Conservation (phyloP, 148 eudicot species). For the Diospyros lotus region DNA sequence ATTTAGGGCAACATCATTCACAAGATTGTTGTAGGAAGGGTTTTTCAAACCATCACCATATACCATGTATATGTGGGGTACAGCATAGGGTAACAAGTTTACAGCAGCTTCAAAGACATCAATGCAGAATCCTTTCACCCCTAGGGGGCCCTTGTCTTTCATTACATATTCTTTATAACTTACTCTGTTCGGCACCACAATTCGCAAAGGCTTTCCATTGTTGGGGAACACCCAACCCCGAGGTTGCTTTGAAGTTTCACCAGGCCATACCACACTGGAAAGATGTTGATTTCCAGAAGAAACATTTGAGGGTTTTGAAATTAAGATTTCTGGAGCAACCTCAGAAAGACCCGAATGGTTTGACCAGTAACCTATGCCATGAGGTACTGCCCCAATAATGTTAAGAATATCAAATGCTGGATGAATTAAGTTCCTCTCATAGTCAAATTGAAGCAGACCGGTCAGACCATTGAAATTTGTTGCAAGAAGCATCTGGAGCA, state of each 20-base stretch:
- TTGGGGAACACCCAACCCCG: constrained; percentile 94
- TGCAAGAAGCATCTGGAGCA: constrained; percentile 40
- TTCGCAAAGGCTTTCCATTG: constrained; percentile 69
- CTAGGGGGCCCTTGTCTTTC: constrained; percentile 50
- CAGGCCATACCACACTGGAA: constrained; percentile 77
- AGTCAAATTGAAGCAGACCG: constrained; percentile 55
- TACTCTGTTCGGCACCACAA: constrained; percentile 76
- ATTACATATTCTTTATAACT: constrained; percentile 52
- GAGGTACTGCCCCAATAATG: constrained; percentile 64
- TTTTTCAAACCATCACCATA: constrained; percentile 71
- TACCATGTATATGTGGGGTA: constrained; percentile 55
- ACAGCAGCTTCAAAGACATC: constrained; percentile 94
- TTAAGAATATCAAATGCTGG: constrained; percentile 68
- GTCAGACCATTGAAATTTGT: constrained; percentile 55
- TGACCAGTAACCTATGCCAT: constrained; percentile 77
- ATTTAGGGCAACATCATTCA: constrained; percentile 48
- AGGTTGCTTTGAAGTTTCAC: constrained; percentile 55
- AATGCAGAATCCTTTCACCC: constrained; percentile 78
- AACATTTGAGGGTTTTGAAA: constrained; percentile 39
- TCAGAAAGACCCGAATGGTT: constrained; percentile 70
- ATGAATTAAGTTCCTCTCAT: constrained; percentile 50
- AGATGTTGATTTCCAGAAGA: constrained; percentile 46
- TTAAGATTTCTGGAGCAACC: constrained; percentile 57
- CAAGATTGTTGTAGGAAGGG: constrained; percentile 52
- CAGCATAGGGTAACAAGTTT: constrained; percentile 72